Evolutionary conservation across 768 basidiomycete genomes (phyloP).

Genomic region (Amanita rubescens): DNA sequence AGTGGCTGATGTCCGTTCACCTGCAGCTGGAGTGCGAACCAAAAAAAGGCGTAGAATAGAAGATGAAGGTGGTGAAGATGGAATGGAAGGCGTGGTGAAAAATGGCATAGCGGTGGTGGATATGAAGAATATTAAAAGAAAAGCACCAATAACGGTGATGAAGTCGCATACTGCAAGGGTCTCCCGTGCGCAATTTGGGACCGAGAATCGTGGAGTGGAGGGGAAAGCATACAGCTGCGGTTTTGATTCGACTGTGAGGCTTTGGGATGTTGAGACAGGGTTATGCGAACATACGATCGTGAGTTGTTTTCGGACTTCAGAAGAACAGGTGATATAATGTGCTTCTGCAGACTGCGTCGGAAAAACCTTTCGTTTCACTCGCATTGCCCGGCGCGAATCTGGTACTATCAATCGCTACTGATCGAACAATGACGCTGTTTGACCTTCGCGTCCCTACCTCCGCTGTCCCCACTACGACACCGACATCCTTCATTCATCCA

Average conservation of each 20-base stretch:
- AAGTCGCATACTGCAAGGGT: constrained; percentile 82
- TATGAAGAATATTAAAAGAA: constrained; percentile 35
- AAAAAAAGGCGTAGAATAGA: constrained; percentile 61
- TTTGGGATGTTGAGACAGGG: constrained; percentile 81
- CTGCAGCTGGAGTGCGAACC: constrained; percentile 23
- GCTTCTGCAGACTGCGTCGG: constrained; percentile 46
- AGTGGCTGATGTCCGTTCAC: neutral
- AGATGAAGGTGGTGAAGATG: constrained; percentile 15
- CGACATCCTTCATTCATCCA: constrained; percentile 47
- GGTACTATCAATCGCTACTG: constrained; percentile 60
- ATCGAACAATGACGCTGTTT: constrained; percentile 65
- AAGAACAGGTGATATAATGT: neutral
- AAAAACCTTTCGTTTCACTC: constrained; percentile 70
- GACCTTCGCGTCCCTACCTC: constrained; percentile 47
- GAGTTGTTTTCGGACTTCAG: constrained; percentile 18
- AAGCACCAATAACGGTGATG: constrained; percentile 66
- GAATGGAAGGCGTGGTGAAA: neutral
- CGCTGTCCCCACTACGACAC: constrained; percentile 19
- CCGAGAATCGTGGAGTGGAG: constrained; percentile 13
- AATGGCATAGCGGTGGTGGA: neutral
- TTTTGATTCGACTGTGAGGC: constrained; percentile 83
- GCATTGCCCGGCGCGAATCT: constrained; percentile 38
- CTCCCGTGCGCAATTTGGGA: constrained; percentile 60
- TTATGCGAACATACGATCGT: constrained; percentile 68
- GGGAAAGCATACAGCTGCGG: constrained; percentile 64